phyloP scores from a whole-genome alignment of 2,329 filamentous ascomycete species.

The Trichophyton mentagrophytes region DNA sequence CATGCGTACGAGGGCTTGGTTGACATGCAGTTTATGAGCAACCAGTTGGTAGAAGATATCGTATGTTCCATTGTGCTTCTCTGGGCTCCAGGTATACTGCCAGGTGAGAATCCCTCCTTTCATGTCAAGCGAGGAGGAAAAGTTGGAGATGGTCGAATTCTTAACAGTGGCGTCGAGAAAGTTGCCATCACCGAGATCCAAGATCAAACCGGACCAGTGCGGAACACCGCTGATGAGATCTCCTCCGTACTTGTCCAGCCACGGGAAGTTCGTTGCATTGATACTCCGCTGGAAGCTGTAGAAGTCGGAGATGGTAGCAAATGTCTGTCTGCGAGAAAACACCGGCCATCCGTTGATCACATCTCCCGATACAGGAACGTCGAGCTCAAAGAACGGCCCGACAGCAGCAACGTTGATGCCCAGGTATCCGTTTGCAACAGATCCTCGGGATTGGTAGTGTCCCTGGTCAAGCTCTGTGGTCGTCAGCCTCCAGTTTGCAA shows the following conservation, averaged over 20 bases:
- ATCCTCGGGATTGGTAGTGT: slow-evolving; percentile 48
- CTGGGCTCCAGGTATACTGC: slow-evolving; percentile 54
- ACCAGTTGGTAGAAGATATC: slow-evolving; percentile 54
- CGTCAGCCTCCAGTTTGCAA: slow-evolving; percentile 43
- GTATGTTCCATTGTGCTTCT: slow-evolving; percentile 35
- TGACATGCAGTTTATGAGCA: slow-evolving; percentile 50
- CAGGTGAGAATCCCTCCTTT: slow-evolving; percentile 51
- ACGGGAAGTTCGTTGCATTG: slow-evolving; percentile 52
- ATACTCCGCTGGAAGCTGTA: slow-evolving; percentile 48
- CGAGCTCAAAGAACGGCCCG: slow-evolving; percentile 51
- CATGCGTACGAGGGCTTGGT: slow-evolving; percentile 48
- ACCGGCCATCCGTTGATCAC: slow-evolving; percentile 56
- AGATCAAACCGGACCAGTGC: slow-evolving; percentile 50
- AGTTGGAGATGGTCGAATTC: slow-evolving; percentile 46
- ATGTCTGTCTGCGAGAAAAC: slow-evolving; percentile 49
- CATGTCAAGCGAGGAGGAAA: slow-evolving; percentile 49
- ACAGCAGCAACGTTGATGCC: slow-evolving; percentile 51
- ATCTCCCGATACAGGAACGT: slow-evolving; percentile 38
- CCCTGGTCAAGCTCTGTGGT: slow-evolving; percentile 44
- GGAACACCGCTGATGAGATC: slow-evolving; percentile 61
- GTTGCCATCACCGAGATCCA: slow-evolving; percentile 42
- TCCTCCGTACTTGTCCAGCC: slow-evolving; percentile 56
- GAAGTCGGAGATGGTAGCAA: slow-evolving; percentile 56
- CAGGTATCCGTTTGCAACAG: slow-evolving; percentile 51
- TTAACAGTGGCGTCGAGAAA: slow-evolving; percentile 50